phyloP scores from a whole-genome alignment of 2,329 filamentous ascomycete genomes.

The Pestalotiopsis sp. region DNA sequence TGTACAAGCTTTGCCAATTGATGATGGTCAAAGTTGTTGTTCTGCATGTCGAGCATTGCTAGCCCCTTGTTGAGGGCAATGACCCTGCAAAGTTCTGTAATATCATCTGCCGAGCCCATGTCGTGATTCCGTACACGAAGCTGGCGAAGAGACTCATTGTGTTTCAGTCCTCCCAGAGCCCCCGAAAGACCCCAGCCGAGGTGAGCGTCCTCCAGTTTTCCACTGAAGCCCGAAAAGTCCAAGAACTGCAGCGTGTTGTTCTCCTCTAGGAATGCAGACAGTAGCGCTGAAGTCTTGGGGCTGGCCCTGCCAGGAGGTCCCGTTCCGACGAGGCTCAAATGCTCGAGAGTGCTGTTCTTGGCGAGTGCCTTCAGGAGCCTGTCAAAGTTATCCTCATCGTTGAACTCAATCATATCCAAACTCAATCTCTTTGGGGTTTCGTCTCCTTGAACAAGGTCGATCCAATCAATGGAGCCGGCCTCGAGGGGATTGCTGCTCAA shows the following conservation, averaged over 20 bases:
- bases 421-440: constrained; percentile 53
- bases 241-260: constrained; percentile 56
- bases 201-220: constrained; percentile 60
- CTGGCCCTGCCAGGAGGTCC: constrained; percentile 50
- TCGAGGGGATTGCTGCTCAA: constrained; percentile 58
- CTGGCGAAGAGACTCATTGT: constrained; percentile 48
- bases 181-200: constrained; percentile 56
- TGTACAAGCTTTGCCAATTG: constrained; percentile 31
- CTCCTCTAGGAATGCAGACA: constrained; percentile 53
- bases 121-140: constrained; percentile 60
- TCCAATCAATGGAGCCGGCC: constrained; percentile 52
- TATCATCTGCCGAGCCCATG: constrained; percentile 42
- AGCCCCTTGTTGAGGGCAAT: constrained; percentile 52
- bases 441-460: constrained; percentile 47
- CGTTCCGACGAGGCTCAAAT: constrained; percentile 57
- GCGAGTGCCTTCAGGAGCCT: constrained; percentile 53
- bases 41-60: constrained; percentile 55
- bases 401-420: constrained; percentile 61
- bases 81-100: constrained; percentile 48
- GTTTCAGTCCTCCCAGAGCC: constrained; percentile 48
- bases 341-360: constrained; percentile 50
- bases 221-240: constrained; percentile 59
- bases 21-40: constrained; percentile 53
- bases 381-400: constrained; percentile 52
- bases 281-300: constrained; percentile 47